Evolutionary conservation across 768 basidiomycete species (phyloP), one percentile per base, ranked within the genome.

Genomic region (Auriculariales sp.): DNA sequence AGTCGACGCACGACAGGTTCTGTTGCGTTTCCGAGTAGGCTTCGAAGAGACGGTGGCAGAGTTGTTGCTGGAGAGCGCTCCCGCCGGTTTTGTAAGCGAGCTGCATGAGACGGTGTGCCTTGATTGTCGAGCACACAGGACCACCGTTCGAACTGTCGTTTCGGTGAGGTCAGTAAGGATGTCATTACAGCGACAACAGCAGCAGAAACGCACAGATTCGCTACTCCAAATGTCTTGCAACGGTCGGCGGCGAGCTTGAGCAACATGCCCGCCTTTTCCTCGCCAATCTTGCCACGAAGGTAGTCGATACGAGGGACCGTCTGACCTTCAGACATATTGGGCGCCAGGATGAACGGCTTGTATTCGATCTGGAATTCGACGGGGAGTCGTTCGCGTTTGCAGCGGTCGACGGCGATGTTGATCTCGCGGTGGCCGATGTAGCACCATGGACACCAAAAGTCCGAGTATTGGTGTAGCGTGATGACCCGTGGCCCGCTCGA

Each of bases 51-150:
- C 68, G 68, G 24, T 71, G 70, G 35, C 83, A 66, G 34, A 80
- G 56, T 1, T 74, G 68, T 4, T 75, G 60, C 61, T 89, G 86
- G 29, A 73, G 58, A 10, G 68, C 59, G 59, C 78, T 73, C 0
- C 83, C 82, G 15, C 79, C 80, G 17, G 77, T 53, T 54, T 70
- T 63, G 60, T 70, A 81, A 1, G 85, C 84, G 58, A 84, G 82
- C 49, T 75, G 73, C 28, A 80, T 69, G 25, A 91, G 68, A 10
- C 86, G 74, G 61, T 89, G 87, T 7, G 81, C 81, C 17, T 70
- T 66, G 31, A 71, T 78, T n/a, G 85, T 82, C 57, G 78, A 75
- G 48, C 73, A 70, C 53, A 88, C 69, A 12, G 69, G 68, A 17
- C 83, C 83, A 14, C 68, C 69, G 57, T 77, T 78, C 3, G 68